Conservation (phyloP, 176 grass and related monocot genomes). For the Hsuehochloa calcarea region DNA sequence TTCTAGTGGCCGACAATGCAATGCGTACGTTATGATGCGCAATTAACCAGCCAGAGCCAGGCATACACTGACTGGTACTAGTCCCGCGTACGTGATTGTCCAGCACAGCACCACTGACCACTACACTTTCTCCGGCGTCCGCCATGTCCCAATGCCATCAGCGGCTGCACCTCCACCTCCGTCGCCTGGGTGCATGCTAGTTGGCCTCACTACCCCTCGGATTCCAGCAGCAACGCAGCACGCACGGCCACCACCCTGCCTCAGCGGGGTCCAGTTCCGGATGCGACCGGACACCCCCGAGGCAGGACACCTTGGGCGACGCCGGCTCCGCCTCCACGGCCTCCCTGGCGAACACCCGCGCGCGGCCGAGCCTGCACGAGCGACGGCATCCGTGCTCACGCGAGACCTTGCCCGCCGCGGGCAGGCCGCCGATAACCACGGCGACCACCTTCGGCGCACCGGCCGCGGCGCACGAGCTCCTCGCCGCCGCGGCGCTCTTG, state of each 20-base stretch:
- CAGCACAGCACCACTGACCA: neutral
- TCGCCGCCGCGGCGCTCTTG: neutral
- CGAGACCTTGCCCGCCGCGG: neutral
- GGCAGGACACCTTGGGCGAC: slow-evolving; percentile 49
- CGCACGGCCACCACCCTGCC: neutral
- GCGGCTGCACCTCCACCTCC: neutral
- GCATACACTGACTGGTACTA: neutral
- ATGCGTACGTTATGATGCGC: neutral
- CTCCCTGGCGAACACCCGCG: slow-evolving; percentile 34
- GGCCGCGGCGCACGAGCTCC: neutral
- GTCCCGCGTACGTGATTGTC: neutral
- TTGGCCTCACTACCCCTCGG: neutral
- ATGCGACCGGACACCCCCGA: slow-evolving; percentile 22
- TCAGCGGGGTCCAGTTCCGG: neutral
- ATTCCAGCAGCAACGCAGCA: neutral
- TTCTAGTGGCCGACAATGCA: slow-evolving; percentile 18
- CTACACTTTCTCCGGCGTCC: neutral
- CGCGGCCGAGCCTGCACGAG: neutral
- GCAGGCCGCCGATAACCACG: slow-evolving; percentile 25
- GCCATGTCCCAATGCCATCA: neutral
- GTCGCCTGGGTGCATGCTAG: neutral
- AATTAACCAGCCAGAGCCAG: neutral
- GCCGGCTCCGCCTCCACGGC: slow-evolving; percentile 4
- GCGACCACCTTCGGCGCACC: neutral
- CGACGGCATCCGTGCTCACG: neutral